Evolutionary conservation across 176 grass and related monocot species (phyloP).

Genomic region (Poa pratensis): DNA sequence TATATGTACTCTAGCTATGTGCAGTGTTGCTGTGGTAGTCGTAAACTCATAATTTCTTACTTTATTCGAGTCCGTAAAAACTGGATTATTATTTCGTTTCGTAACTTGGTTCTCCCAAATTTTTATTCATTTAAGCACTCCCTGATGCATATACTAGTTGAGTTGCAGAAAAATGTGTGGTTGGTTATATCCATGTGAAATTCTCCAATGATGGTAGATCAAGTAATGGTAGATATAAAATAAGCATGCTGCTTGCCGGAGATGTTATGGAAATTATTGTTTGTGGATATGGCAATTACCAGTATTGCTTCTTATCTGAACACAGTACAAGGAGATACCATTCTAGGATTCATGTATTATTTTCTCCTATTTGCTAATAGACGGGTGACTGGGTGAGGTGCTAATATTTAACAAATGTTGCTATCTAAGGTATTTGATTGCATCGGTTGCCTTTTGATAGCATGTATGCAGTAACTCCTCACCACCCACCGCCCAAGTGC

Average conservation of each 20-base stretch:
- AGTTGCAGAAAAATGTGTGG: conserved; percentile 1
- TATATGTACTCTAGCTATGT: conserved; percentile 23
- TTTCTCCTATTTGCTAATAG: background rate
- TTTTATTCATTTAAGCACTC: conserved; percentile 4
- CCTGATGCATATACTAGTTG: conserved; percentile 23
- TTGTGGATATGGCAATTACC: background rate
- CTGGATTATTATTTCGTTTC: background rate
- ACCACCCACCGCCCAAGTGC: background rate
- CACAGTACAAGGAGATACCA: background rate
- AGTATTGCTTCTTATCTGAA: conserved; percentile 26
- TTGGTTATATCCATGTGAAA: conserved; percentile 1
- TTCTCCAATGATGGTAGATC: background rate
- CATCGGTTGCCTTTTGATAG: conserved; percentile 14
- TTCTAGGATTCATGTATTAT: conserved; percentile 4
- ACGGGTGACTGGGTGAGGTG: background rate
- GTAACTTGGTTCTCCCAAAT: background rate
- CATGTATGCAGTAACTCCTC: background rate
- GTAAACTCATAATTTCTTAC: conserved; percentile 5
- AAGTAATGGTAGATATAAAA: conserved; percentile 31
- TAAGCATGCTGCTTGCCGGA: background rate
- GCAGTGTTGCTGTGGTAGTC: conserved; percentile 8
- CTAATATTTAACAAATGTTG: conserved; percentile 30
- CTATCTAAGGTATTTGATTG: conserved; percentile 26
- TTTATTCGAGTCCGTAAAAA: background rate
- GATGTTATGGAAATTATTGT: background rate